Evolutionary conservation across 164 flowering plant genomes (phyloP).

Genomic region (Tetracentron sinense): DNA sequence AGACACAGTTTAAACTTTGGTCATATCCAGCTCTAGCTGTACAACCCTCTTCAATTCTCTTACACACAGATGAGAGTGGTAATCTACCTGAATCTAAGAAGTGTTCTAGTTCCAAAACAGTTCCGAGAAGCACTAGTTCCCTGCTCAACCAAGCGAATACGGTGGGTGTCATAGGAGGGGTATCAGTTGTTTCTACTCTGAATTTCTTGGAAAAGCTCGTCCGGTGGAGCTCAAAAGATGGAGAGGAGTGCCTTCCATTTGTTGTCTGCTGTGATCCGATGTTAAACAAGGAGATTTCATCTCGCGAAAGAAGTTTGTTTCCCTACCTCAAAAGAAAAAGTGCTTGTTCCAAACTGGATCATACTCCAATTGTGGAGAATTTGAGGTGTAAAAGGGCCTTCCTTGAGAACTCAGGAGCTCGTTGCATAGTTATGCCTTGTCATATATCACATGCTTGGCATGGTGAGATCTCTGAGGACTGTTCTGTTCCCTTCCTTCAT

Average conservation of each 20-base stretch:
- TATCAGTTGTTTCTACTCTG: constrained; percentile 52
- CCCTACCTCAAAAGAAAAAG: constrained; percentile 23
- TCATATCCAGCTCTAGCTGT: constrained; percentile 15
- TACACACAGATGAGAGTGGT: constrained; percentile 28
- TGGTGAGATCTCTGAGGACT: constrained; percentile 51
- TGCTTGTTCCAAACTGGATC: constrained; percentile 21
- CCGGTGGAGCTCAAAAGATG: constrained; percentile 41
- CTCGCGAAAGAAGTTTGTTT: constrained; percentile 21
- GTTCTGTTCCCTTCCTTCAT: constrained; percentile 59
- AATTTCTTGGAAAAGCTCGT: constrained; percentile 55
- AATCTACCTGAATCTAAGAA: constrained; percentile 24
- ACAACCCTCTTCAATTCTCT: constrained; percentile 23
- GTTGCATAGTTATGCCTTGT: constrained; percentile 81
- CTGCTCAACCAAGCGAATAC: constrained; percentile 39
- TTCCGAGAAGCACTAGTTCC: constrained; percentile 7
- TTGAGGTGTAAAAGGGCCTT: constrained; percentile 44
- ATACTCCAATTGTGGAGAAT: constrained; percentile 40
- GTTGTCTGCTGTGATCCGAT: constrained; percentile 64
- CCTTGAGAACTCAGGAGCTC: constrained; percentile 71
- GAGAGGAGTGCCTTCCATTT: constrained; percentile 49
- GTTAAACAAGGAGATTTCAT: constrained; percentile 38
- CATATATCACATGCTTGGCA: constrained; percentile 65
- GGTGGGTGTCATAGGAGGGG: constrained; percentile 74
- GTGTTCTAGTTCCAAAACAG: constrained; percentile 9
- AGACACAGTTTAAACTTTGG: constrained; percentile 21